A percentile compares a stretch with the other conserved stretches of the same genome.
Evolutionary conservation across 495 filamentous ascomycete species (phyloP).

Genomic region (Hypomontagnella submonticulosa): DNA sequence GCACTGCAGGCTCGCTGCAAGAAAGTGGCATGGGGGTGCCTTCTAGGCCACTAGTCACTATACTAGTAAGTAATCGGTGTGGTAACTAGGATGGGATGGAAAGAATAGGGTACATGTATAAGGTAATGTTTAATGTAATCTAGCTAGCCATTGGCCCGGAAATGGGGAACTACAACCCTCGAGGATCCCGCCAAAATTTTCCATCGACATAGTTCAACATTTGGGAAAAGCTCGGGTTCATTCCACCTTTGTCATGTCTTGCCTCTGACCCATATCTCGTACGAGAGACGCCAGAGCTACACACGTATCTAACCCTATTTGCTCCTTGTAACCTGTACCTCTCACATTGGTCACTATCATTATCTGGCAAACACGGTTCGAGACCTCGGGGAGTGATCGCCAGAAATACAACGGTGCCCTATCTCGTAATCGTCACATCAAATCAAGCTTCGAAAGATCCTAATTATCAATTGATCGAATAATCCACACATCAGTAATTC

Average conservation of each 20-base stretch:
- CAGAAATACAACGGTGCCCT: slow-evolving; percentile 31
- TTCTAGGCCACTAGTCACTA: slow-evolving; percentile 18
- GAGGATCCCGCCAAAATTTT: slow-evolving; percentile 43
- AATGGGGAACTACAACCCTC: slow-evolving; percentile 33
- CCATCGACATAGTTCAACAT: slow-evolving; percentile 47
- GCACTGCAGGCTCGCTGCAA: slow-evolving; percentile 31
- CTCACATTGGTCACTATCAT: slow-evolving; percentile 2
- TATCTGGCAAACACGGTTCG: slow-evolving; percentile 16
- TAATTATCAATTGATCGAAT: slow-evolving; percentile 31
- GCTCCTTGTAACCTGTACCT: slow-evolving; percentile 26
- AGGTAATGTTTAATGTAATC: no score
- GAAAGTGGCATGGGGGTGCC: slow-evolving; percentile 16
- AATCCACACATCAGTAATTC: slow-evolving; percentile 25
- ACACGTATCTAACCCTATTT: slow-evolving; percentile 25
- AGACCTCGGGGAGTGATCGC: slow-evolving; percentile 30
- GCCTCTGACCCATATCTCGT: no score
- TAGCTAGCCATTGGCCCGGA: slow-evolving; percentile 40
- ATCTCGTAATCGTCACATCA: slow-evolving; percentile 25
- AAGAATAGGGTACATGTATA: slow-evolving; percentile 2
- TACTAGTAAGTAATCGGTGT: slow-evolving; percentile 1
- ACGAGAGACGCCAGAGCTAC: background rate
- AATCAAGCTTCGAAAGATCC: background rate
- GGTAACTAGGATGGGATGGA: no score
- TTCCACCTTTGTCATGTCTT: slow-evolving; percentile 8
- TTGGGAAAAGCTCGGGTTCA: slow-evolving; percentile 48